phyloP scores from a whole-genome alignment of 805 yeast species.

The Cyberlindnera maclurae region DNA sequence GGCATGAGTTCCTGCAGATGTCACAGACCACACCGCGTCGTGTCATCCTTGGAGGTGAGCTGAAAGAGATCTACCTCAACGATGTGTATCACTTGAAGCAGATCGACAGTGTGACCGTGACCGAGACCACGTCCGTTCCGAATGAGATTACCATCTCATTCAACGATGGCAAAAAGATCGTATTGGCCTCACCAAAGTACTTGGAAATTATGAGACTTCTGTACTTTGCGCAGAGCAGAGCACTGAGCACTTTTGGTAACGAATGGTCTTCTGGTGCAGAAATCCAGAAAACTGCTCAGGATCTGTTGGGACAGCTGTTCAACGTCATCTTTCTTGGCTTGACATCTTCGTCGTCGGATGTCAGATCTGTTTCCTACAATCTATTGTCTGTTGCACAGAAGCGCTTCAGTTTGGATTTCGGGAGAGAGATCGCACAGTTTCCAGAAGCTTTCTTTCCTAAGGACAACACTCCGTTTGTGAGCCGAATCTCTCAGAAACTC shows the following conservation, averaged over 20 bases:
- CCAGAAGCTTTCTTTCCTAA: slow-evolving; percentile 62
- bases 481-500: slow-evolving; percentile 48
- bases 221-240: slow-evolving; percentile 57
- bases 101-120: slow-evolving; percentile 33
- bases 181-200: slow-evolving; percentile 42
- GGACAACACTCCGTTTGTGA: slow-evolving; percentile 55
- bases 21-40: slow-evolving; percentile 36
- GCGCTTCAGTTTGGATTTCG: slow-evolving; percentile 53
- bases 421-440: slow-evolving; percentile 46
- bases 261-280: slow-evolving; percentile 7
- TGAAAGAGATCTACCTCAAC: slow-evolving; percentile 31
- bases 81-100: slow-evolving; percentile 38
- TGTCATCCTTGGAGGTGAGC: slow-evolving; percentile 29
- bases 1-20: slow-evolving; percentile 61
- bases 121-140: slow-evolving; percentile 38
- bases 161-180: slow-evolving; percentile 28
- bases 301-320: slow-evolving; percentile 52
- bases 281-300: slow-evolving; percentile 24
- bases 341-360: slow-evolving; percentile 48
- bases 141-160: slow-evolving; percentile 43
- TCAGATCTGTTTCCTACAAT: slow-evolving; percentile 56
- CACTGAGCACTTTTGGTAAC: slow-evolving; percentile 25
- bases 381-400: slow-evolving; percentile 56
- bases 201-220: slow-evolving; percentile 64
- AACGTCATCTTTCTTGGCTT: slow-evolving; percentile 64